phyloP scores from a whole-genome alignment of 2,329 filamentous ascomycete genomes.

The Myriosclerotinia duriaeana region DNA sequence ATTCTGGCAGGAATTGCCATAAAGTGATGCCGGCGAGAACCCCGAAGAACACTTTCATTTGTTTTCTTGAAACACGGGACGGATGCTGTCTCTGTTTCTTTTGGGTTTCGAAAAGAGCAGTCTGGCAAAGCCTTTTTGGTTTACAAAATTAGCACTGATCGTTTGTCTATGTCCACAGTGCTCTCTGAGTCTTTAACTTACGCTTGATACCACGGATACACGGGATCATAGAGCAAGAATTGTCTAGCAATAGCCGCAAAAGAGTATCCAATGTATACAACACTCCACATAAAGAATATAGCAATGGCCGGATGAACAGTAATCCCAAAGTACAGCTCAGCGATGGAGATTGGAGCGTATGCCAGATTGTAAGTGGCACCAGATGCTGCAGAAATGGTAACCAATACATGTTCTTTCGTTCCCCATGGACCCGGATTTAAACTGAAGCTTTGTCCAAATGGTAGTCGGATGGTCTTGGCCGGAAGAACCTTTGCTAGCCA shows the following conservation, averaged over 20 bases:
- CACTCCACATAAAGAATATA: constrained; percentile 60
- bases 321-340: constrained; percentile 57
- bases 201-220: constrained; percentile 50
- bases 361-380: constrained; percentile 54
- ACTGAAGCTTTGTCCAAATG: constrained; percentile 45
- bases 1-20: constrained; percentile 64
- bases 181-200: constrained; percentile 5
- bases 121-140: constrained; percentile 47
- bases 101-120: constrained; percentile 58
- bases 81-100: constrained; percentile 53
- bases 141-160: neutral
- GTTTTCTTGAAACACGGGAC: constrained; percentile 50
- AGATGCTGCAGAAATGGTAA: constrained; percentile 50
- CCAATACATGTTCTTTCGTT: constrained; percentile 38
- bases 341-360: constrained; percentile 54
- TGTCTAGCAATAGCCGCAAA: constrained; percentile 58
- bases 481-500: constrained; percentile 47
- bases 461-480: constrained; percentile 47
- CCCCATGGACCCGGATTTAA: constrained; percentile 39
- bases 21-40: constrained; percentile 53
- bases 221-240: constrained; percentile 57
- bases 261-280: constrained; percentile 58
- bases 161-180: neutral
- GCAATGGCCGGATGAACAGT: constrained; percentile 53
- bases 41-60: constrained; percentile 58